A percentile compares a stretch with the other conserved stretches of the same genome.
These are phyloP conservation scores for Gnomoniopsis sp. DNA, from an alignment of 2,329 filamentous ascomycete genomes.

Conservation along the genomic window DNA sequence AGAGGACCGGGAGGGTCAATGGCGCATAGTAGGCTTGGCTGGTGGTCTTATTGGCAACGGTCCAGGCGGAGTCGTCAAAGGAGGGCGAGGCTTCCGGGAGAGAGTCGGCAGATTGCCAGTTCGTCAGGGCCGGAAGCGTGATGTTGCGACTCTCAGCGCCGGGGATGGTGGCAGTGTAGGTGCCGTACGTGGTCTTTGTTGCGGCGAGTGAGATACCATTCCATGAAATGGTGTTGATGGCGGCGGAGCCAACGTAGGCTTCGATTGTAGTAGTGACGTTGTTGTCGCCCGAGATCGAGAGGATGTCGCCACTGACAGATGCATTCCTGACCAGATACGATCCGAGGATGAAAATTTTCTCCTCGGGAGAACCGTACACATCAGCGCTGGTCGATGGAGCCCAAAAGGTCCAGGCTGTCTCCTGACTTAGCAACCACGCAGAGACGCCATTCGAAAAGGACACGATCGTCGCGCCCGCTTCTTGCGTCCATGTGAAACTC, in stretches of 20 bases:
- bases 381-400: constrained; percentile 42
- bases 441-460: constrained; percentile 47
- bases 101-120: constrained; percentile 48
- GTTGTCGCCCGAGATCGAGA: constrained; percentile 60
- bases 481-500: constrained; percentile 45
- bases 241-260: constrained; percentile 52
- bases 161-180: constrained; percentile 51
- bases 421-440: constrained; percentile 49
- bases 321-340: constrained; percentile 56
- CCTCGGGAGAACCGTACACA: constrained; percentile 38
- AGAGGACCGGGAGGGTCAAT: constrained; percentile 49
- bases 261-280: constrained; percentile 61
- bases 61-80: constrained; percentile 52
- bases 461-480: constrained; percentile 40
- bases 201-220: constrained; percentile 47
- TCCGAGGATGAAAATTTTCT: constrained; percentile 54
- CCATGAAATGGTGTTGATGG: constrained; percentile 54
- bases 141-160: constrained; percentile 42
- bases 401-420: constrained; percentile 55
- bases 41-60: constrained; percentile 43
- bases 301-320: constrained; percentile 41
- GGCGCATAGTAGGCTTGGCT: constrained; percentile 43
- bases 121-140: constrained; percentile 39
- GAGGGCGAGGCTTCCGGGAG: constrained; percentile 39
- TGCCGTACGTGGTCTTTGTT: constrained; percentile 35